A percentile compares a stretch with the other conserved stretches of the same genome.
Conservation (phyloP, 2,329 filamentous ascomycete genomes). For the Pseudohalonectria lignicola region DNA sequence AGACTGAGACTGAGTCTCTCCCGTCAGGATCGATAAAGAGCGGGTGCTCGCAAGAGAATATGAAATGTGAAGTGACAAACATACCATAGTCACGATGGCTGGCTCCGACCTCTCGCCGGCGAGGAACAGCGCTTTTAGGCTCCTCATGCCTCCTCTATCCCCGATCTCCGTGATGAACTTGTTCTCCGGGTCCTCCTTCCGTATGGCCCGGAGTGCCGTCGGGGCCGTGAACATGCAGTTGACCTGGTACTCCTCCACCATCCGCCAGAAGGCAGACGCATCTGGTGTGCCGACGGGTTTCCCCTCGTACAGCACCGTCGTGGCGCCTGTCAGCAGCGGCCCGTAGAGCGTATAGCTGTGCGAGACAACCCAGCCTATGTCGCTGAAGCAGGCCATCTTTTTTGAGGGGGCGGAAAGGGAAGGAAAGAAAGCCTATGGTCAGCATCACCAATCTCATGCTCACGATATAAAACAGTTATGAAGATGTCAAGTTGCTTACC, state of each 20-base stretch:
- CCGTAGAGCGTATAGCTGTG: slow-evolving; percentile 75
- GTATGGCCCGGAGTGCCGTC: slow-evolving; percentile 76
- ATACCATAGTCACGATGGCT: slow-evolving; percentile 57
- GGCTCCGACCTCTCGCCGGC: slow-evolving; percentile 87
- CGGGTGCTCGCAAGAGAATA: too few relatives aligned
- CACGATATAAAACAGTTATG: too few relatives aligned
- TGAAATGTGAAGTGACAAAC: too few relatives aligned
- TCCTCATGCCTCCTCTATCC: slow-evolving; percentile 56
- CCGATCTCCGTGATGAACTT: slow-evolving; percentile 52
- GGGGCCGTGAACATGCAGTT: slow-evolving; percentile 80
- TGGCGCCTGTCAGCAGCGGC: slow-evolving; percentile 73
- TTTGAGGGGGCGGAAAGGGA: not conserved
- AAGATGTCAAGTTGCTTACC: too few relatives aligned
- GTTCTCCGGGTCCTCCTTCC: slow-evolving; percentile 73
- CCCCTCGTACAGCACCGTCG: slow-evolving; percentile 86
- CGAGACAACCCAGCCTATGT: slow-evolving; percentile 89
- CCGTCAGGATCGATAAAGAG: too few relatives aligned
- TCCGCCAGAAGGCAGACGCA: slow-evolving; percentile 78
- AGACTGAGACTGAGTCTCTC: too few relatives aligned
- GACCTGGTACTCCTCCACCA: slow-evolving; percentile 75
- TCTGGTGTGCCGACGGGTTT: slow-evolving; percentile 86
- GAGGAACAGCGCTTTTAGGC: slow-evolving; percentile 66
- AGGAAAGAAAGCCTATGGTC: not conserved
- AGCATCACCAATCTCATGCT: too few relatives aligned
- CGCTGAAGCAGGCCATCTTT: slow-evolving; percentile 31